These are phyloP conservation scores for Gaertneriomyces sp. DNA, from an alignment of 192 early-diverging fungal genomes.

Conservation along the genomic window DNA sequence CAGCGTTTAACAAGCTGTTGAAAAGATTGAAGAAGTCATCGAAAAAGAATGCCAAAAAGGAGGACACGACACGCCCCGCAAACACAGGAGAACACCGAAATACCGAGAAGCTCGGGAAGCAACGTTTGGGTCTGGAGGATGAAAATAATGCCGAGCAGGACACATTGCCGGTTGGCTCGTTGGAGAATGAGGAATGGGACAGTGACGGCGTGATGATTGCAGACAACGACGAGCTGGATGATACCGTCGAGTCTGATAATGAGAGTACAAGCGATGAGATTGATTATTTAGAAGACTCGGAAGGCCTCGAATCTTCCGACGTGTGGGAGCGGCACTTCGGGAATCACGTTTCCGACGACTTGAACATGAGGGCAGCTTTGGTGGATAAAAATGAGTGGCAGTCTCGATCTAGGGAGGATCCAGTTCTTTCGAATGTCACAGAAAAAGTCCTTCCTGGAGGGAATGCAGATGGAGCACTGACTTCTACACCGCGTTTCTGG, in stretches of 20 bases:
- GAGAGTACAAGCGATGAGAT: neutral
- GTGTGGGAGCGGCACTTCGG: constrained; percentile 39
- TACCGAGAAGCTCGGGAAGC: neutral
- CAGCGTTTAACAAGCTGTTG: constrained; percentile 56
- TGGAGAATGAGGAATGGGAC: neutral
- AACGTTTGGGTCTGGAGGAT: neutral
- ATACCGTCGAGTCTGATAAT: neutral
- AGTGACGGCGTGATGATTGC: neutral
- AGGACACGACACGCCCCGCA: neutral
- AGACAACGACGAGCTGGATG: constrained; percentile 22
- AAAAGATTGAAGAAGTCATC: constrained; percentile 57
- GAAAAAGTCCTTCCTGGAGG: neutral
- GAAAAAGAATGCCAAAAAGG: constrained; percentile 10
- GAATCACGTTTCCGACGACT: constrained; percentile 25
- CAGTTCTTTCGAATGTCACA: constrained; percentile 30
- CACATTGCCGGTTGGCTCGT: constrained; percentile 13
- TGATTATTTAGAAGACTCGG: neutral
- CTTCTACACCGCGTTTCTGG: neutral
- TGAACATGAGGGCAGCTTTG: constrained; percentile 28
- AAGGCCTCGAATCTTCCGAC: constrained; percentile 5
- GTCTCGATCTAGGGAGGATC: constrained; percentile 22
- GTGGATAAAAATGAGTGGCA: constrained; percentile 45
- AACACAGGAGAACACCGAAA: neutral
- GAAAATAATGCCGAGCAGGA: neutral
- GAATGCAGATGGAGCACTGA: neutral